phyloP scores from a whole-genome alignment of 2,329 filamentous ascomycete genomes.

The Penicillium polonicum region DNA sequence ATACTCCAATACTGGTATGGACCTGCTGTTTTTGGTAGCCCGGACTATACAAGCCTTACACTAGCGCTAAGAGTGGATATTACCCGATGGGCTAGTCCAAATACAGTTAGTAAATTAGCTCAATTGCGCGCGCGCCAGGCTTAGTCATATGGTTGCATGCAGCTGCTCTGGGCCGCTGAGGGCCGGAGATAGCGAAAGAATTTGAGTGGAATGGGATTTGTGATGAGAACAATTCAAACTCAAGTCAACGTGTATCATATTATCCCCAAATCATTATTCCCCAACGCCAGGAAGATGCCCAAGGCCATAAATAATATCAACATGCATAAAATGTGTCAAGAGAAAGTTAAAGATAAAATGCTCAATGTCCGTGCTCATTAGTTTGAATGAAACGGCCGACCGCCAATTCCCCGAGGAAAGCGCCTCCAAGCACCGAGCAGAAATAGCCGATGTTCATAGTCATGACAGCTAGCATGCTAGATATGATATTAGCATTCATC shows the following conservation, averaged over 20 bases:
- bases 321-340: not conserved
- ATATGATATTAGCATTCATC: slow-evolving; percentile 5
- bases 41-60: not conserved
- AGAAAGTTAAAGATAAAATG: not conserved
- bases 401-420: slow-evolving; percentile 81
- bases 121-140: slow-evolving; percentile 2
- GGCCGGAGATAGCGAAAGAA: not conserved
- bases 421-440: slow-evolving; percentile 70
- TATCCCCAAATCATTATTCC: not conserved
- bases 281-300: not conserved
- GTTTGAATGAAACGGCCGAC: slow-evolving; percentile 66
- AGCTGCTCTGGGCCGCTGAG: not conserved
- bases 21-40: not conserved
- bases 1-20: not conserved
- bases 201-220: not conserved
- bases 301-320: not conserved
- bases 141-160: slow-evolving; percentile 1
- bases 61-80: not conserved
- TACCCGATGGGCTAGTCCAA: not conserved
- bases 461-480: slow-evolving; percentile 89
- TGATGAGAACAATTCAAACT: not conserved
- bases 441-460: slow-evolving; percentile 86
- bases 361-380: slow-evolving; percentile 31
- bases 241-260: not conserved
- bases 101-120: slow-evolving; percentile 4